These are phyloP conservation scores for Acanthamoeba healyi DNA, from an alignment of 208 protist species.

Conservation along the genomic window DNA sequence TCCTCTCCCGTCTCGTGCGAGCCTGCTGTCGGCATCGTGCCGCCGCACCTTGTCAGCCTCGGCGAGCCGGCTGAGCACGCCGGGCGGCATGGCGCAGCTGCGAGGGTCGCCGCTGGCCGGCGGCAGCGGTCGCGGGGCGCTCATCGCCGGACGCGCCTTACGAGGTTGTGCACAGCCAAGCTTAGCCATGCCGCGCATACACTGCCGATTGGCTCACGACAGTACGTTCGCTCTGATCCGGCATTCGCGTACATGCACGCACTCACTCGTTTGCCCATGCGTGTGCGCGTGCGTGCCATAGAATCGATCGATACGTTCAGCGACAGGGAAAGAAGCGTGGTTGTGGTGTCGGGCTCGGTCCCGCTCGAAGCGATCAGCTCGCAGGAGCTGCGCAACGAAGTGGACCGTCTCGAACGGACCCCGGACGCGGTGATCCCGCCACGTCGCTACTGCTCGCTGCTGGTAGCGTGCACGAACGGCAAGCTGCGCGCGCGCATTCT, in stretches of 20 bases:
- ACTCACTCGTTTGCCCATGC: not conserved
- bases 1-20: too few relatives aligned
- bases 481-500: not conserved
- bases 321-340: not conserved
- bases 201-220: not conserved
- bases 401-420: not conserved
- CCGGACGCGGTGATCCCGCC: not conserved
- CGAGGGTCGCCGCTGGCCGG: not conserved
- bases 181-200: too few relatives aligned
- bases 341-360: not conserved
- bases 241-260: not conserved
- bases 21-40: too few relatives aligned
- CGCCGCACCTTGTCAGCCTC: too few relatives aligned
- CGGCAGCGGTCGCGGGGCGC: not conserved
- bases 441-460: conserved; percentile 3
- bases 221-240: not conserved
- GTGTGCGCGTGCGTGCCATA: not conserved
- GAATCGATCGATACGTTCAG: not conserved
- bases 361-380: not conserved
- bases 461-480: not conserved
- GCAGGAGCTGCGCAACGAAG: conserved; percentile 14
- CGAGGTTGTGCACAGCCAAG: not conserved
- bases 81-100: not conserved
- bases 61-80: too few relatives aligned
- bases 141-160: not conserved